Base-by-base conservation (phyloP, 805 yeast species). In the Wickerhamiella sergipiensis region DNA sequence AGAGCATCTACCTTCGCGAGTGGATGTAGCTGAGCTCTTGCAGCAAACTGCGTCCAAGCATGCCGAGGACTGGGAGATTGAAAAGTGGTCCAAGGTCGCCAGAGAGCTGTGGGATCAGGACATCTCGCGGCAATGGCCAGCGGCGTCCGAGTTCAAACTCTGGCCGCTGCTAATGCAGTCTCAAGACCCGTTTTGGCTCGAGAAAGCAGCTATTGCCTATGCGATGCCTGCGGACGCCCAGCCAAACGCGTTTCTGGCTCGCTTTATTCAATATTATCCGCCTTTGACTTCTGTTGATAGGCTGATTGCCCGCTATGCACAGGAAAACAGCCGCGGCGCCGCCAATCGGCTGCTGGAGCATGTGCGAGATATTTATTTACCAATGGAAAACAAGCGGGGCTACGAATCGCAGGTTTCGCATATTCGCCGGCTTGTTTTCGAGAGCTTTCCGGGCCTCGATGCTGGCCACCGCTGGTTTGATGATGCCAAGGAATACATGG, bases 331-430 rank as follows among this genome's bases (percentile, higher is more conserved):
- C 45, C 19, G 33, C 9, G 15, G 19, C 2, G 46, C 43, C 1
- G 55, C 46, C 15, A 50, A 40, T 4, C 40, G 18, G 17, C 33
- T 31, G 10, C 23, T 55, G 24, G 26, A 33, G 40, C 45, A 47
- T 5, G 43, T 45, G 1, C 49, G 51, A 36, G 52, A 43, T 19
- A 22, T 24, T 26, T 49, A 49, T 9, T 38, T 54, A 2, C 18
- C 36, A 13, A 8, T 21, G 23, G 15, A 44, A 8, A 21, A 46
- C 43, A n/a, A 26, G 10, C n/a, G 45, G 45, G 40, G 3, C 15
- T 23, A 43, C 21, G 31, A 38, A 6, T n/a, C 23, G 18, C 36
- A 45, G 23, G 39, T 45, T n/a, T 21, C 45, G 21, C 36, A 45
- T 6, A 18, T 44, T 6, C 40, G 45, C 12, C 42, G 51, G 8